A percentile compares a stretch with the other conserved stretches of the same genome.
Conservation (phyloP, 495 filamentous ascomycete genomes). For the Penicillium coprophilum region DNA sequence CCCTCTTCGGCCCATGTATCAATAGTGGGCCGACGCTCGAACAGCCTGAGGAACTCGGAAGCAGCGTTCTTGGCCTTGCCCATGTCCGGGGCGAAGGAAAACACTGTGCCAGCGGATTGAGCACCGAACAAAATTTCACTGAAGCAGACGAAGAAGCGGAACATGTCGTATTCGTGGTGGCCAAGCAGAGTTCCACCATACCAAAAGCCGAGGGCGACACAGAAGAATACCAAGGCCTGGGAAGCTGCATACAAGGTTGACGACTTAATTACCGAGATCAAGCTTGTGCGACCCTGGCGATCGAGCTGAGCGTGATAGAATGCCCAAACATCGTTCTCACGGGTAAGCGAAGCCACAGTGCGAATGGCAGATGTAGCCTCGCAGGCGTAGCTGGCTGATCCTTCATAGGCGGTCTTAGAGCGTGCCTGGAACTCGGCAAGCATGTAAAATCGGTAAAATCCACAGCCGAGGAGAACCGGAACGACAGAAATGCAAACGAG, state of each 20-base stretch:
- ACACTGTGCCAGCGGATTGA: constrained; percentile 82
- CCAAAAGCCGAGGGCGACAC: constrained; percentile 89
- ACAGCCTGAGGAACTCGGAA: constrained; percentile 69
- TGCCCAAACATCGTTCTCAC: constrained; percentile 74
- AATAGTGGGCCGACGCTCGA: constrained; percentile 74
- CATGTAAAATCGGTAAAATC: constrained; percentile 85
- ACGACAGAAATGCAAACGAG: constrained; percentile 78
- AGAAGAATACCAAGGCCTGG: constrained; percentile 77
- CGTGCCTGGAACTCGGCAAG: constrained; percentile 71
- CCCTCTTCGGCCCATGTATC: constrained; percentile 82
- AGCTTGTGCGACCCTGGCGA: constrained; percentile 57
- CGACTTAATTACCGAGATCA: constrained; percentile 65
- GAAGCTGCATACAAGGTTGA: constrained; percentile 76
- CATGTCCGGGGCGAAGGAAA: constrained; percentile 85
- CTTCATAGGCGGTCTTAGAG: constrained; percentile 68
- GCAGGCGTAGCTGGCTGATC: constrained; percentile 79
- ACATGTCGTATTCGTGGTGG: constrained; percentile 65
- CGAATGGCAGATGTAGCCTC: constrained; percentile 90
- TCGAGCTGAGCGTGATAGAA: constrained; percentile 70
- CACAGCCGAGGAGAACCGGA: constrained; percentile 73
- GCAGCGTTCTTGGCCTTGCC: constrained; percentile 84
- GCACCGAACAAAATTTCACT: constrained; percentile 76
- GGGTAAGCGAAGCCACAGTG: constrained; percentile 86
- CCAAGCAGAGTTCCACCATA: constrained; percentile 81
- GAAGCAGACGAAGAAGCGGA: constrained; percentile 87